phyloP scores from a whole-genome alignment of 495 filamentous ascomycete genomes.

The Podospora comata region DNA sequence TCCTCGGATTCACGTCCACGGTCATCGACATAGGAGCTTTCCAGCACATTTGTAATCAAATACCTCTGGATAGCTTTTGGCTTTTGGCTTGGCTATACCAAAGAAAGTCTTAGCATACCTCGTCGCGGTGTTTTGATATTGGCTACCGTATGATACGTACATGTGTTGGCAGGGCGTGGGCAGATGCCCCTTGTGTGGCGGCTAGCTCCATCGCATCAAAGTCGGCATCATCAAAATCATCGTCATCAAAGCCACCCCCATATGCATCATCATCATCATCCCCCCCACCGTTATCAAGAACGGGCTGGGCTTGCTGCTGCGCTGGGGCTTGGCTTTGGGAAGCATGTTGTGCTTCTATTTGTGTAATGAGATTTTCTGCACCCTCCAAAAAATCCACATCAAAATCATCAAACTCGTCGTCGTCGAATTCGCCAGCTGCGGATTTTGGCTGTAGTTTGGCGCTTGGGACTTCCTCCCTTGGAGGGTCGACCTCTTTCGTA shows the following conservation, averaged over 20 bases:
- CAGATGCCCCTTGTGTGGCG: constrained; percentile 47
- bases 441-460: constrained; percentile 26
- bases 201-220: constrained; percentile 60
- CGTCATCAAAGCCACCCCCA: constrained; percentile 41
- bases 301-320: background rate
- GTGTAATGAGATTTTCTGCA: constrained; percentile 55
- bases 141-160: constrained; percentile 49
- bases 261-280: constrained; percentile 41
- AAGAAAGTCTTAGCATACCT: constrained; percentile 43
- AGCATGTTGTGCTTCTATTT: constrained; percentile 38
- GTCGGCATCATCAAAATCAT: constrained; percentile 67
- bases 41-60: constrained; percentile 65
- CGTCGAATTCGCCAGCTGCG: constrained; percentile 10
- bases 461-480: constrained; percentile 32
- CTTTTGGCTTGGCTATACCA: constrained; percentile 50
- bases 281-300: constrained; percentile 10
- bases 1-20: constrained; percentile 61
- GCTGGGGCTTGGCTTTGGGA: constrained; percentile 11
- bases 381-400: constrained; percentile 61
- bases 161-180: constrained; percentile 31
- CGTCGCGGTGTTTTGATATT: constrained; percentile 13
- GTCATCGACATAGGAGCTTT: constrained; percentile 60
- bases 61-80: constrained; percentile 77
- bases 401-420: constrained; percentile 54
- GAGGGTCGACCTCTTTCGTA: constrained; percentile 50